These are phyloP conservation scores for Claviceps capensis DNA, from an alignment of 2,329 filamentous ascomycete species.

Conservation along the genomic window DNA sequence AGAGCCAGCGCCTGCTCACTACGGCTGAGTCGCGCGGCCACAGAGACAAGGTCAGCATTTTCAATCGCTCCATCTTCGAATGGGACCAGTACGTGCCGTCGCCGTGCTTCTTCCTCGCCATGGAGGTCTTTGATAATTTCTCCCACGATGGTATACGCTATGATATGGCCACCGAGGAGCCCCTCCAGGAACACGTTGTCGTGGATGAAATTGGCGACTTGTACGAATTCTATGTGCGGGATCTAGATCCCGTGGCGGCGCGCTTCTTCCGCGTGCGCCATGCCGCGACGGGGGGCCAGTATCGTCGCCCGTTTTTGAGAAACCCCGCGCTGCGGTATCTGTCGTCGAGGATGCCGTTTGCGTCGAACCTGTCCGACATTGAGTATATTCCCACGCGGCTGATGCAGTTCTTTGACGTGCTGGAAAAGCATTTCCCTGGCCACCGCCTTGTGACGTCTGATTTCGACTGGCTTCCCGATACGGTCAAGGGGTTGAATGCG, in stretches of 20 bases:
- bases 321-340: slow-evolving; percentile 46
- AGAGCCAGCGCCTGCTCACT: slow-evolving; percentile 55
- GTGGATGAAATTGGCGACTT: slow-evolving; percentile 80
- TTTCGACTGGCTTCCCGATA: slow-evolving; percentile 75
- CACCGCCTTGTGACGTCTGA: slow-evolving; percentile 84
- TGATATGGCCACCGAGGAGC: slow-evolving; percentile 64
- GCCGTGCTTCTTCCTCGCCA: slow-evolving; percentile 92
- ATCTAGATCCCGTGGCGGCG: slow-evolving; percentile 68
- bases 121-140: slow-evolving; percentile 99
- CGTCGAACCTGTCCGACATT: slow-evolving; percentile 62
- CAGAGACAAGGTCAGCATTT: slow-evolving; percentile 75
- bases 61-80: slow-evolving; percentile 90
- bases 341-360: slow-evolving; percentile 51
- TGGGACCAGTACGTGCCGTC: slow-evolving; percentile 80
- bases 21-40: slow-evolving; percentile 62
- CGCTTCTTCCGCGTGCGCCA: slow-evolving; percentile 77
- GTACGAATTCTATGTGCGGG: slow-evolving; percentile 78
- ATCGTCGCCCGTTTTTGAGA: slow-evolving; percentile 46
- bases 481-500: slow-evolving; percentile 72
- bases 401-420: slow-evolving; percentile 92
- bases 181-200: slow-evolving; percentile 78
- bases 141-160: slow-evolving; percentile 91
- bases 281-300: slow-evolving; percentile 52
- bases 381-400: slow-evolving; percentile 92
- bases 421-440: slow-evolving; percentile 76